phyloP scores from a whole-genome alignment of 257 asterid genomes.

The Fraxinus pennsylvanica region DNA sequence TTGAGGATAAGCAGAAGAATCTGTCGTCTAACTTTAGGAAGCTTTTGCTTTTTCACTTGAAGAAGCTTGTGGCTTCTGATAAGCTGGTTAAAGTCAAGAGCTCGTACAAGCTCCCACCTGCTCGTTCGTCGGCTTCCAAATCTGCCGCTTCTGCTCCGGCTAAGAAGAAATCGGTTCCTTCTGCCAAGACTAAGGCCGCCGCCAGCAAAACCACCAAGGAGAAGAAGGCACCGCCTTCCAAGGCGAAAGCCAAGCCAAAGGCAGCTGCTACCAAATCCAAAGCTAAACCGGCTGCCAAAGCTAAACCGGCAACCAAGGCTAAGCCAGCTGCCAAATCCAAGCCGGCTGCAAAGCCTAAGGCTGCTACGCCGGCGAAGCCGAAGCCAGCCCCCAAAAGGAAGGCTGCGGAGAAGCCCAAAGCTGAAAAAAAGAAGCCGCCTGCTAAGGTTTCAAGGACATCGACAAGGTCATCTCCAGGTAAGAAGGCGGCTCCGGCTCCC shows the following conservation, averaged over 20 bases:
- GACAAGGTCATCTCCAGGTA: conserved; percentile 51
- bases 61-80: conserved; percentile 58
- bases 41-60: conserved; percentile 63
- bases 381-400: conserved; percentile 49
- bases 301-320: conserved; percentile 37
- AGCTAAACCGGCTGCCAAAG: conserved; percentile 34
- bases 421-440: conserved; percentile 46
- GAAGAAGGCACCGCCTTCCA: conserved; percentile 19
- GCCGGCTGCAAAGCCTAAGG: conserved; percentile 43
- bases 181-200: conserved; percentile 31
- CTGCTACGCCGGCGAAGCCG: conserved; percentile 43
- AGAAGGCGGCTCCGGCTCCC: conserved; percentile 37
- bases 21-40: conserved; percentile 77
- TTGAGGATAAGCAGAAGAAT: conserved; percentile 68
- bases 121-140: conserved; percentile 4
- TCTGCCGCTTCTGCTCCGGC: conserved; percentile 22
- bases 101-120: conserved; percentile 56
- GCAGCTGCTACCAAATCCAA: neutral
- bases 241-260: conserved; percentile 27
- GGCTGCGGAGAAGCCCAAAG: conserved; percentile 47
- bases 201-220: conserved; percentile 12
- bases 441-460: conserved; percentile 56
- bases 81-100: conserved; percentile 70
- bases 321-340: conserved; percentile 30
- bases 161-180: conserved; percentile 19